phyloP scores from a whole-genome alignment of 441 rosid species.

The Viola pubescens region DNA sequence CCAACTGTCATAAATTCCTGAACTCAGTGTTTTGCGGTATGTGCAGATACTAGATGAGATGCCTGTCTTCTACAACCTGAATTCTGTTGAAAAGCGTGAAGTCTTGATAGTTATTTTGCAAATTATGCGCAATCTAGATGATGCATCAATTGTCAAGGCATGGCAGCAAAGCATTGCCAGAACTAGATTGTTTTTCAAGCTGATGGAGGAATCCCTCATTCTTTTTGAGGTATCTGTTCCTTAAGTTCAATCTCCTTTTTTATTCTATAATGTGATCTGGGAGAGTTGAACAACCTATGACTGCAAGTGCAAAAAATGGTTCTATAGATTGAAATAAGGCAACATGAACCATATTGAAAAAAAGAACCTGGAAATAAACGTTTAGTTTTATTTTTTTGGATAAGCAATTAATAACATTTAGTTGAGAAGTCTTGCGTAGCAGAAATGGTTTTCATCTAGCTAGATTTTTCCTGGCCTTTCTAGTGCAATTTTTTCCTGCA shows the following conservation, averaged over 20 bases:
- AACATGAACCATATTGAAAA: slow-evolving; percentile 1
- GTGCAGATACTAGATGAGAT: slow-evolving; percentile 99
- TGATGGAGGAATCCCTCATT: slow-evolving; percentile 91
- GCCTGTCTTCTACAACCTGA: slow-evolving; percentile 98
- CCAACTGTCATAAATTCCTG: no score
- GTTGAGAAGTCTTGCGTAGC: no score
- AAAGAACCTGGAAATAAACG: neutral
- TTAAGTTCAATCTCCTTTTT: slow-evolving; percentile 16
- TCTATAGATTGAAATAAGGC: neutral
- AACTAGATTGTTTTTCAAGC: slow-evolving; percentile 93
- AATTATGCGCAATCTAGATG: slow-evolving; percentile 96
- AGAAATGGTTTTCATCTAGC: no score
- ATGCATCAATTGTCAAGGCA: slow-evolving; percentile 79
- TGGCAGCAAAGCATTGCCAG: slow-evolving; percentile 99
- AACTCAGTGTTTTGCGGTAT: neutral
- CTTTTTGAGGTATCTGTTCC: slow-evolving; percentile 79
- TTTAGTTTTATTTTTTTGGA: neutral
- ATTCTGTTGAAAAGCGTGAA: slow-evolving; percentile 96
- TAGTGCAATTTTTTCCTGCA: no score
- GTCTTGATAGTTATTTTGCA: slow-evolving; percentile 83
- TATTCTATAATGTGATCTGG: neutral
- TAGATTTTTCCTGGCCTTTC: no score
- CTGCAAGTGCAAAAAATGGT: neutral
- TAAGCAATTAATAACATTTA: no score
- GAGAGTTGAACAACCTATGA: neutral